Evolutionary conservation across 83 land plant genomes (phyloP), one percentile per base, ranked within the genome.

Genomic region (Thuja plicata): DNA sequence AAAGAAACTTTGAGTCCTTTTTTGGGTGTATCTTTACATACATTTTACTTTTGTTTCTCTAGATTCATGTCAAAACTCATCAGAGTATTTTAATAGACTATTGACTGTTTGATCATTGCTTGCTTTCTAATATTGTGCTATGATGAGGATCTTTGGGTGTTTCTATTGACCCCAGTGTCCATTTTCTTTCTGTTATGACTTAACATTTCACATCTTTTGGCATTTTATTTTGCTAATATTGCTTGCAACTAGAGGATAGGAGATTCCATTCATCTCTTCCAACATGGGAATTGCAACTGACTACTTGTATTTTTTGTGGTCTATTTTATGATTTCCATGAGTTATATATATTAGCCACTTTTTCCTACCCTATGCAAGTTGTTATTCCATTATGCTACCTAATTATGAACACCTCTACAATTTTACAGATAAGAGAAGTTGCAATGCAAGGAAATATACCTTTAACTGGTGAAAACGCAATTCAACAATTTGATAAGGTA

Each of bases 401-500:
- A 48, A 48, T 45, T 41, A 5, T 27, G 43, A 87, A 41, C 32
- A 30, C 32, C 84, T 87, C 19, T 78, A 86, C 41, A 4, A 43
- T 77, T 34, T 17, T 40, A 21, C 55, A 91, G 92, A 83, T 91
- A 34, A 37, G 70, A 87, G 60, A 82, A 52, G 92, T 84, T 37
- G 90, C 92, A 73, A 74, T 54, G 84, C 70, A 84, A 73, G 88
- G 74, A 73, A 89, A 80, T 80, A 55, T 91, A 73, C 73, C 84
- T 35, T 71, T 91, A 88, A 83, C 76, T 3, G 92, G 90, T 86
- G 82, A 89, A 87, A 91, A 91, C 57, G 84, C 90, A 8, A 89
- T 80, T 21, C 81, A 89, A 84, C 86, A 89, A 52, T 87, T 91
- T 87, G 92, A 91, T 77, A 89, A 91, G 90, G 92, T 89, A 87